Evolutionary conservation across 2,329 filamentous ascomycete species (phyloP).

Genomic region (Sporothrix phasma): DNA sequence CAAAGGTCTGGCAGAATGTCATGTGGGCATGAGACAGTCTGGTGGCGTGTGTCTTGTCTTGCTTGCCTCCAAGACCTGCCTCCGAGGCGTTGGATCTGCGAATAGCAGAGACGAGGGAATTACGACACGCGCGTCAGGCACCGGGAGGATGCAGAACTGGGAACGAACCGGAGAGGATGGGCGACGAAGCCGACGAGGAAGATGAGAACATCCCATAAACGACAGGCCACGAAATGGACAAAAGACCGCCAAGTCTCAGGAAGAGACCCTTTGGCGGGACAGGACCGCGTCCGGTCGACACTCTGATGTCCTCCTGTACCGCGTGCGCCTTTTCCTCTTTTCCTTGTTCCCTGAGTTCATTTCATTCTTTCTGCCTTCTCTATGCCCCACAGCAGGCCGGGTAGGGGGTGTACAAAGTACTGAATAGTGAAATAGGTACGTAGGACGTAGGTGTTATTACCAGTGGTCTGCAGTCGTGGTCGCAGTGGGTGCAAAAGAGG

Average conservation of each 20-base stretch:
- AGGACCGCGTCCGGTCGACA: too few relatives aligned
- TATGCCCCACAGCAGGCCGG: not conserved
- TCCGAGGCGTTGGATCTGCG: not conserved
- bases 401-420: too few relatives aligned
- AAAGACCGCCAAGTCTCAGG: not conserved
- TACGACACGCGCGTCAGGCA: not conserved
- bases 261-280: not conserved
- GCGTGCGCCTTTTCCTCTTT: too few relatives aligned
- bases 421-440: too few relatives aligned
- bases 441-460: not conserved
- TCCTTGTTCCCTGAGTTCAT: too few relatives aligned
- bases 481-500: not conserved
- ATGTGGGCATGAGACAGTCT: not conserved
- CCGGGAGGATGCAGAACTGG: not conserved
- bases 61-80: not conserved
- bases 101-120: not conserved
- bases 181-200: too few relatives aligned
- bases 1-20: not conserved
- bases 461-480: not conserved
- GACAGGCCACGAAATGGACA: conserved; percentile 4
- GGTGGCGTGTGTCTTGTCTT: not conserved
- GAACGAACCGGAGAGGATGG: not conserved
- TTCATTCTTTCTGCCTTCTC: not conserved
- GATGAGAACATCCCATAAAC: not conserved
- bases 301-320: too few relatives aligned